Evolutionary conservation across 2,329 filamentous ascomycete species (phyloP).

Genomic region (Calycina marina): DNA sequence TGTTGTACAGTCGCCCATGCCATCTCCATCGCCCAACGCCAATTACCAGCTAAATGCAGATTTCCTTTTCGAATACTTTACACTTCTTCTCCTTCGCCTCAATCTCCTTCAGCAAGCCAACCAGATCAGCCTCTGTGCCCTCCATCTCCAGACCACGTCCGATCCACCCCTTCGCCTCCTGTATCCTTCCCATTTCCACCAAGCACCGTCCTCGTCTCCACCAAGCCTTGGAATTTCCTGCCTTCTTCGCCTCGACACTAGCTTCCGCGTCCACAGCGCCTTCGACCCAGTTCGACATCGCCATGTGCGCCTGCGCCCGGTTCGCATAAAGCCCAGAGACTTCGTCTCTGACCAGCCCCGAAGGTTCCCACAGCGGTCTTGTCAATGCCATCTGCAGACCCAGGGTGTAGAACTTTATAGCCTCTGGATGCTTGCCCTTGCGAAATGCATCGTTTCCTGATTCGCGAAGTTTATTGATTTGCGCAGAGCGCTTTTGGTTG

Average conservation of each 20-base stretch:
- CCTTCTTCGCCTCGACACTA: constrained; percentile 74
- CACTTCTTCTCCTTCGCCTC: constrained; percentile 29
- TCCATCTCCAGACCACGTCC: constrained; percentile 69
- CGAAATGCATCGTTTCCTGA: constrained; percentile 71
- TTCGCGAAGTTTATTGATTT: constrained; percentile 84
- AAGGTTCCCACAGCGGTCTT: constrained; percentile 78
- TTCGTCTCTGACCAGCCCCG: constrained; percentile 73
- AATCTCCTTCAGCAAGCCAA: constrained; percentile 48
- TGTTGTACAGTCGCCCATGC: too few species aligned
- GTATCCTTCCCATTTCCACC: constrained; percentile 75
- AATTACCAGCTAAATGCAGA: too few species aligned
- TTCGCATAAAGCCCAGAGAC: constrained; percentile 68
- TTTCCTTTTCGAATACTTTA: too few species aligned
- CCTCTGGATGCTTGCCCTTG: constrained; percentile 60
- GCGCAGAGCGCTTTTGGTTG: constrained; percentile 79
- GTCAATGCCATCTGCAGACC: constrained; percentile 78
- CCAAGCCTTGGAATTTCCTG: constrained; percentile 89
- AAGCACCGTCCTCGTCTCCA: constrained; percentile 77
- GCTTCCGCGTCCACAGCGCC: constrained; percentile 77
- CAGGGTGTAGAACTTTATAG: constrained; percentile 68
- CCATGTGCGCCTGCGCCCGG: constrained; percentile 82
- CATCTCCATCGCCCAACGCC: too few species aligned
- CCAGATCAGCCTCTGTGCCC: constrained; percentile 51
- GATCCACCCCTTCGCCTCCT: constrained; percentile 73
- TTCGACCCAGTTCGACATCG: constrained; percentile 66